Conservation (phyloP, 148 eudicot species). For the Spergularia marina region DNA sequence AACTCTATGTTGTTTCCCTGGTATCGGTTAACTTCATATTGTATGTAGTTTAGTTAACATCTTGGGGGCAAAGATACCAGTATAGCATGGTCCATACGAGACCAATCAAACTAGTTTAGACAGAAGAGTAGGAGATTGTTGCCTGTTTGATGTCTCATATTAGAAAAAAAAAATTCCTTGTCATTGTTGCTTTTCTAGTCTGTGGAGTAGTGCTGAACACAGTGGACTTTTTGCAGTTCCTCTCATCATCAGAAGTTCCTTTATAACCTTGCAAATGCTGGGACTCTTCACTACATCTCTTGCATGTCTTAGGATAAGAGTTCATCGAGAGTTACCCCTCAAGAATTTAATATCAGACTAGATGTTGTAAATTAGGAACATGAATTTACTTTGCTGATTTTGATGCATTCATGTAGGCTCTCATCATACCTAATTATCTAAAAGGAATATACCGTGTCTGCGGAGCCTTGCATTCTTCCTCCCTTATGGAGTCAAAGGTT, state of each 20-base stretch:
- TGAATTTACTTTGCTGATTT: not conserved
- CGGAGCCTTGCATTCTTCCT: not conserved
- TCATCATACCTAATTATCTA: not conserved
- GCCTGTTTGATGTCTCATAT: not conserved
- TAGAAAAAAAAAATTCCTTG: too few relatives aligned
- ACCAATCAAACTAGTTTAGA: not conserved
- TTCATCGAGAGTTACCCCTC: too few relatives aligned
- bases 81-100: too few relatives aligned
- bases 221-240: not conserved
- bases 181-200: not conserved
- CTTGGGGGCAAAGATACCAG: not conserved
- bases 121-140: not conserved
- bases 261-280: not conserved
- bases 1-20: not conserved
- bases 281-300: not conserved
- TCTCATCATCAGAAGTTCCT: not conserved
- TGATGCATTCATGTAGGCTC: not conserved
- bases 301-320: not conserved
- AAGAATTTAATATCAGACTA: not conserved
- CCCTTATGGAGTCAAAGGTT: not conserved
- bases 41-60: not conserved
- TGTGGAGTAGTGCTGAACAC: not conserved
- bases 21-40: not conserved
- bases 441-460: not conserved
- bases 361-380: not conserved